These are phyloP conservation scores for Wolfiporia cocos DNA, from an alignment of 1,284 basidiomycete species.

Conservation along the genomic window DNA sequence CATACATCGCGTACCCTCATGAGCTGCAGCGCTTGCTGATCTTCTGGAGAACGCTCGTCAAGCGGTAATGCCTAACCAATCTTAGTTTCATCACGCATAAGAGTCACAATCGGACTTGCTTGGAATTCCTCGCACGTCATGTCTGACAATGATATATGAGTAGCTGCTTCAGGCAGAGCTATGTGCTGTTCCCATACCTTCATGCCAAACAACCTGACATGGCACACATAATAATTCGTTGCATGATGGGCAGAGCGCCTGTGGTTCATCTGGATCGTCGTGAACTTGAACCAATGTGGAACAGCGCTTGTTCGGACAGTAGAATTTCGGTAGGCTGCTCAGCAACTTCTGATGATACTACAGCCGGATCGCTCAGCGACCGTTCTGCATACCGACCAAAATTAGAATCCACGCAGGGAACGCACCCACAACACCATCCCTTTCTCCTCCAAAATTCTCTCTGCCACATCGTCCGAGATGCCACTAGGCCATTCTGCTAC, in stretches of 20 bases:
- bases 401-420: neutral
- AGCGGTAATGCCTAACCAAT: conserved; percentile 28
- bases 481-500: conserved; percentile 27
- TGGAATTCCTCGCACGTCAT: conserved; percentile 33
- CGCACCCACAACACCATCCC: conserved; percentile 32
- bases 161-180: neutral
- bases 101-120: conserved; percentile 10
- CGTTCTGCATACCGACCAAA: neutral
- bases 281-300: conserved; percentile 32
- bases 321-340: conserved; percentile 30
- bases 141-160: conserved; percentile 15
- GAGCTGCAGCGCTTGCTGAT: conserved; percentile 30
- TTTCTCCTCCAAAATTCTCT: conserved; percentile 27
- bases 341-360: conserved; percentile 34
- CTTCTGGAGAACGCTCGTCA: conserved; percentile 36
- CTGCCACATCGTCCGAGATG: conserved; percentile 30
- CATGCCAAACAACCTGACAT: conserved; percentile 32
- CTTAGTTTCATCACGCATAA: neutral
- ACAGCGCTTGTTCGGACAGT: conserved; percentile 35
- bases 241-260: conserved; percentile 32
- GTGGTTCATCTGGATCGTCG: conserved; percentile 29
- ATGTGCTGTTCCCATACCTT: conserved; percentile 17
- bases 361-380: neutral
- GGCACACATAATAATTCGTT: conserved; percentile 28
- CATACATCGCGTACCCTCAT: conserved; percentile 22